Evolutionary conservation across 176 grass and related monocot species (phyloP), one percentile per base, ranked within the genome.

Genomic region (Triticum monococcum): DNA sequence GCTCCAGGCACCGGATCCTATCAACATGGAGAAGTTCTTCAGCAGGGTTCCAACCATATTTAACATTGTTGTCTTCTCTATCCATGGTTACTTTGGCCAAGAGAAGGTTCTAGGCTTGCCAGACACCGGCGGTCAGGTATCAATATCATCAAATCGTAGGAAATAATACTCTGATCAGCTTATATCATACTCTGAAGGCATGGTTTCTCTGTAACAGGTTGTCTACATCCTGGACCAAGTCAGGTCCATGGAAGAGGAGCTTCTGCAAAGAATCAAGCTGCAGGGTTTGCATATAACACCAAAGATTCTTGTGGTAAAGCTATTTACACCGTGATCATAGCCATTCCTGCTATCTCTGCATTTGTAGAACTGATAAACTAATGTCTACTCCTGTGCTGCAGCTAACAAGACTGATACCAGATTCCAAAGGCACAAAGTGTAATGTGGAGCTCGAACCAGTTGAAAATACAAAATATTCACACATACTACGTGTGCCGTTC

Each of bases 211-310:
- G 38, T 77, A 87, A 79, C 84, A 95, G 93, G 92, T 99, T 36
- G 97, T 99, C 40, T 99, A 99, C 85, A 99, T 99, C 69, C 83
- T 96, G 62, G 97, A 99, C 63, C 97, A 99, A 93, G 97, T 99
- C 38, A 91, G 89, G 79, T 92, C 94, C 60, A 87, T 99, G 26
- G 97, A 99, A 88, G 94, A 99, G 71, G 97, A 99, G 72, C 68
- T 99, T 52, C 85, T 99, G 36, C 90, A 90, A 66, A 94, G 97
- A 88, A 99, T 96, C 89, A 96, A 93, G 77, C 90, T 85, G 68
- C 92, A 92, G 90, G 97, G 97, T 72, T 43, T 99, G 92, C 74
- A 84, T 24, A 84, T 94, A 30, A 94, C 86, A 83, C 97, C 97
- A 43, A 93, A 86, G 84, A 99, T 99, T 88, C 90, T 99, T 85